Evolutionary conservation across 768 basidiomycete genomes (phyloP), one percentile per base, ranked within the genome.

Genomic region (Naganishia onofrii): DNA sequence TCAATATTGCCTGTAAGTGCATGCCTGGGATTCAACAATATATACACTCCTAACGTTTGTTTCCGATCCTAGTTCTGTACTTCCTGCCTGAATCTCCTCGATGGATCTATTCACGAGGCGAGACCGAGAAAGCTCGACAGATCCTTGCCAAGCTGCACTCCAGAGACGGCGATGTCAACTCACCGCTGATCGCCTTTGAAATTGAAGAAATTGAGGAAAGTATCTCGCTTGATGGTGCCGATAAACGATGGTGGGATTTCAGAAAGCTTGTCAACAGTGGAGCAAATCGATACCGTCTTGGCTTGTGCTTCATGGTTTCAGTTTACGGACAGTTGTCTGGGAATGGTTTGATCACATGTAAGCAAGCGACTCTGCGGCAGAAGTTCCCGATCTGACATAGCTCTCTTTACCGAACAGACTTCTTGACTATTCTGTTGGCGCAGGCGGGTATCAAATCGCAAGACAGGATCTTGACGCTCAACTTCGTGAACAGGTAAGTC

Each of bases 171-270:
- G 83, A 86, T 70, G 23, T 76, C 53, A 80, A 85, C 46, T 86
- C 86, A 0, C 86, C 86, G 12, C 77, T 87, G 10, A 80, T 87
- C 46, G 78, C 83, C 52, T 77, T 86, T 21, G 85, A 86, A 75
- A 84, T 87, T 77, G 79, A 81, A 60, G 86, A 86, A 71, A 86
- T 86, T 34, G 83, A 84, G 68, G 86, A 86, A 75, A 83, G 82
- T 71, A 84, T 87, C 67, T 74, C 79, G 12, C 73, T 86, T 31
- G 82, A 84, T 64, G 85, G 73, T 26, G 72, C 72, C 19, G 75
- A 76, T 54, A 76, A 76, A 36, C 76, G 77, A 36, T 86, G 83
- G 83, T 87, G 86, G 86, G 85, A 86, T 75, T 86, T 85, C 80
- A 78, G 84, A 48, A 83, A 84, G 13, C 76, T 86, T 28, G 86